Evolutionary conservation across 108 stramenopile genomes (phyloP).

Genomic region (Nannochloropsis oceanica): DNA sequence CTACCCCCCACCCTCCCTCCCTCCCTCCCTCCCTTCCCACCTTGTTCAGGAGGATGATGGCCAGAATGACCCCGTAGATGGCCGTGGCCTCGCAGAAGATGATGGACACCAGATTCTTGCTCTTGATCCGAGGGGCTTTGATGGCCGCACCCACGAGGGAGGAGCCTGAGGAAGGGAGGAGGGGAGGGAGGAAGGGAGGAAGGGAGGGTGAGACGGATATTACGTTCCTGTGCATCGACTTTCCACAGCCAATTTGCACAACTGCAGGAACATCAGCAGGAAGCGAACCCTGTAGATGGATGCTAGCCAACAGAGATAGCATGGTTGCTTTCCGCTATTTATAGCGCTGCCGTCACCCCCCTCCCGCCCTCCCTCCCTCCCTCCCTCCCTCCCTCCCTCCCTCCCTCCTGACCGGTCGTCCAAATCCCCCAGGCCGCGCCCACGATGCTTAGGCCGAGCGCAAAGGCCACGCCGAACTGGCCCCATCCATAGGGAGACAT

Average conservation of each 20-base stretch:
- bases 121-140: conserved; percentile 92
- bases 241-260: neutral
- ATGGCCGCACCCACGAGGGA: conserved; percentile 93
- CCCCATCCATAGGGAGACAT: conserved; percentile 95
- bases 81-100: conserved; percentile 99
- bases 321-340: neutral
- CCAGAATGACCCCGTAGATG: conserved; percentile 99
- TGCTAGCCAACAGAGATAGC: neutral
- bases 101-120: conserved; percentile 94
- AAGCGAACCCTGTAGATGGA: neutral
- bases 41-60: conserved; percentile 90
- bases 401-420: conserved; percentile 56
- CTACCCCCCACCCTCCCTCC: neutral
- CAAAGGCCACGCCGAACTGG: conserved; percentile 89
- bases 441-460: conserved; percentile 80
- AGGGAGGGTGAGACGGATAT: neutral
- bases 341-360: neutral
- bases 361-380: neutral
- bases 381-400: neutral
- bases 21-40: conserved; percentile 26
- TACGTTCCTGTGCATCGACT: too few relatives aligned
- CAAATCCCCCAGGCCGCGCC: conserved; percentile 96
- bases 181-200: neutral
- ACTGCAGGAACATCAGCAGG: neutral
- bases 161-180: conserved; percentile 15